A percentile compares a stretch with the other conserved stretches of the same genome.
Conservation (phyloP, 805 yeast genomes). For the Debaryomyces prosopidis region DNA sequence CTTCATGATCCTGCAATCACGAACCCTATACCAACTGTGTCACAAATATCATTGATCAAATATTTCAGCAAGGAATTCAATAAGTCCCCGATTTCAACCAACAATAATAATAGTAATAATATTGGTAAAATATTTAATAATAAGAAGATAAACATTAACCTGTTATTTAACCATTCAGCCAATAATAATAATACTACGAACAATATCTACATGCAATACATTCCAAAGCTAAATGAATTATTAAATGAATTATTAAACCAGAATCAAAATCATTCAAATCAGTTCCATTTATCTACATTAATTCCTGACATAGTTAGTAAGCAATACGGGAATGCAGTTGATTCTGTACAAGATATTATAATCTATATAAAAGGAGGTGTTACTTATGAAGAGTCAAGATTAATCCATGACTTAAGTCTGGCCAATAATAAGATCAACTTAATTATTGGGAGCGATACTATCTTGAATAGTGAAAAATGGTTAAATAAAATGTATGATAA, state of each 20-base stretch:
- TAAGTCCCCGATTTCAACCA: slow-evolving; percentile 9
- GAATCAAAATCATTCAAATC: slow-evolving; percentile 8
- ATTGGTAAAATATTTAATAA: slow-evolving; percentile 32
- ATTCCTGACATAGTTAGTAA: slow-evolving; percentile 36
- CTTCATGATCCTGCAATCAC: slow-evolving; percentile 30
- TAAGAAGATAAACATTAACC: slow-evolving; percentile 33
- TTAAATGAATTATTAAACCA: slow-evolving; percentile 21
- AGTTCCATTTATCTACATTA: slow-evolving; percentile 30
- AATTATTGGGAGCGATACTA: slow-evolving; percentile 69
- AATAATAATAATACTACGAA: slow-evolving; percentile 38
- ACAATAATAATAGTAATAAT: slow-evolving; percentile 11
- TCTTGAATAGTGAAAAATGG: slow-evolving; percentile 38
- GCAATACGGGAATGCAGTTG: slow-evolving; percentile 26
- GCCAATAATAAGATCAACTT: slow-evolving; percentile 60
- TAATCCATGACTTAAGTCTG: slow-evolving; percentile 69
- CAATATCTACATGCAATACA: slow-evolving; percentile 88
- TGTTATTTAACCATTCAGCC: slow-evolving; percentile 27
- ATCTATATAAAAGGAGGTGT: slow-evolving; percentile 83
- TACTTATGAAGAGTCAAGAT: slow-evolving; percentile 88
- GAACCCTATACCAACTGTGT: slow-evolving; percentile 30
- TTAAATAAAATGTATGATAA: slow-evolving; percentile 31
- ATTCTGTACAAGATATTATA: slow-evolving; percentile 63
- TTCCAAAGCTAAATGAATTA: slow-evolving; percentile 65
- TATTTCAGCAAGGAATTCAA: slow-evolving; percentile 27
- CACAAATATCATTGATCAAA: slow-evolving; percentile 32